A percentile compares a stretch with the other conserved stretches of the same genome.
Evolutionary conservation across 192 early-diverging fungal species (phyloP).

Genomic region (Entomortierella beljakovae): DNA sequence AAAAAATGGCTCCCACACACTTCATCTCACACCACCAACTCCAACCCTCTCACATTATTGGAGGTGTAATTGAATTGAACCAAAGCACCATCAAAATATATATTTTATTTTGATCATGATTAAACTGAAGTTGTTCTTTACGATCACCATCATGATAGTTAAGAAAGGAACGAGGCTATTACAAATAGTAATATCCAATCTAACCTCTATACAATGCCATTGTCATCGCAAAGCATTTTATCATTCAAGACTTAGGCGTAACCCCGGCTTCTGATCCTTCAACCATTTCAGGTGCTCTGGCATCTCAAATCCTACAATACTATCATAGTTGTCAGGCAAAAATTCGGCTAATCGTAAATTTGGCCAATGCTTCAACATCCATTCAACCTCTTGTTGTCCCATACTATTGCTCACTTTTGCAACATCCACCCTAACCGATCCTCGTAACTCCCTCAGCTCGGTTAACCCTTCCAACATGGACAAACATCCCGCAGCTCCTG

Average conservation of each 20-base stretch:
- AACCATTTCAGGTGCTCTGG: constrained; percentile 4
- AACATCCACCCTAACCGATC: constrained; percentile 1
- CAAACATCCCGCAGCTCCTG: neutral
- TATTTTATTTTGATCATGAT: no score
- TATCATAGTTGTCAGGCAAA: neutral
- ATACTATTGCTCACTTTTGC: neutral
- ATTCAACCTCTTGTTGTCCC: constrained; percentile 2
- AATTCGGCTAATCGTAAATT: neutral
- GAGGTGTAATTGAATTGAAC: no score
- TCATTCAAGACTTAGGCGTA: neutral
- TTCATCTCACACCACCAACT: no score
- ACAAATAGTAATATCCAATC: no score
- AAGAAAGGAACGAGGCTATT: no score
- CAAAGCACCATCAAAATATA: no score
- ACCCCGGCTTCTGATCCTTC: neutral
- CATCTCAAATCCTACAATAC: neutral
- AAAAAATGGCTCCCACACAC: no score
- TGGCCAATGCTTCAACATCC: constrained; percentile 9
- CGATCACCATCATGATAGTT: no score
- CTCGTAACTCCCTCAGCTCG: constrained; percentile 1
- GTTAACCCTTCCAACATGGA: neutral
- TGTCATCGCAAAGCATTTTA: no score
- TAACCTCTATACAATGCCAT: no score
- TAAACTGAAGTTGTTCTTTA: no score
- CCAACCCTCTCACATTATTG: no score